Percentiles rank a stretch among this genome's conserved stretches.
phyloP scores from a whole-genome alignment of 176 grass and related monocot genomes.

The Carex kokanica region DNA sequence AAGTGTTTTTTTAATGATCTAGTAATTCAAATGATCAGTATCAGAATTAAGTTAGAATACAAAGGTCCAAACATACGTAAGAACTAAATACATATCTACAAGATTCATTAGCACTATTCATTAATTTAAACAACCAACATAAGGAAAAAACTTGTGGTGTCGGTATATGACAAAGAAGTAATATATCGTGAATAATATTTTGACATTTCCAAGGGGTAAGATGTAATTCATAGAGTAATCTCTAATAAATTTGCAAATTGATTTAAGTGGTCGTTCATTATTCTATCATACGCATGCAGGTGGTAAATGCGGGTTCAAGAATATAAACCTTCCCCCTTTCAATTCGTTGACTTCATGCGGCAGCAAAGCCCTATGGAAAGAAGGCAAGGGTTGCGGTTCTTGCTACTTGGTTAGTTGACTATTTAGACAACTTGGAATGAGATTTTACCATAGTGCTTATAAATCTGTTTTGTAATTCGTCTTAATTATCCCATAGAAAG shows the following conservation, averaged over 20 bases:
- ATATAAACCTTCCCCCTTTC: conserved; percentile 63
- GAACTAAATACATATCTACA: background rate
- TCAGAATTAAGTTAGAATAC: background rate
- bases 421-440: background rate
- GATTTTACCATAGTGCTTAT: background rate
- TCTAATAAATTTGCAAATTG: background rate
- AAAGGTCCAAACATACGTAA: background rate
- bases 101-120: background rate
- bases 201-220: background rate
- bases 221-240: background rate
- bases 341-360: conserved; percentile 65
- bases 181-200: background rate
- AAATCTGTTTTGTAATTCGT: background rate
- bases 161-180: background rate
- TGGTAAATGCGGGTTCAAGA: conserved; percentile 80
- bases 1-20: background rate
- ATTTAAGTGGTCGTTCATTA: background rate
- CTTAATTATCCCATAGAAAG: background rate
- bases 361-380: conserved; percentile 60
- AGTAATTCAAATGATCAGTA: background rate
- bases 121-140: background rate
- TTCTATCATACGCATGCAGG: conserved; percentile 25
- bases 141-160: background rate
- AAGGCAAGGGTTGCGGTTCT: conserved; percentile 73
- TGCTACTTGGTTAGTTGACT: conserved; percentile 59